phyloP scores from a whole-genome alignment of 176 grass and related monocot genomes.

The Tillandsia fasciculata region DNA sequence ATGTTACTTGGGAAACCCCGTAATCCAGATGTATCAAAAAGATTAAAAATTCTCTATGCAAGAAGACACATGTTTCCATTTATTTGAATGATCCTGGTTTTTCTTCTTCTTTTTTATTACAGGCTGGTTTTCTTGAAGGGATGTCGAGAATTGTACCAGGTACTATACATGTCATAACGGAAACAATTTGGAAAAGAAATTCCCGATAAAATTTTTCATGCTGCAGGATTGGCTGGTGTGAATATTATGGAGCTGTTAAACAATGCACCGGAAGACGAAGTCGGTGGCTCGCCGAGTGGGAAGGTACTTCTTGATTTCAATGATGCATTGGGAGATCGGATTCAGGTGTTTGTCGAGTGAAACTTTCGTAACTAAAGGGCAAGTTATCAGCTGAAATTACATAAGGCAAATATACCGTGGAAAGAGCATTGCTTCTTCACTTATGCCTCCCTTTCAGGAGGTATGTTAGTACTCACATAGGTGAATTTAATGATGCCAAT shows the following conservation, averaged over 20 bases:
- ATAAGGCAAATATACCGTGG: neutral
- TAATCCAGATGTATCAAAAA: neutral
- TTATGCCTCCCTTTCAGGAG: too few species aligned
- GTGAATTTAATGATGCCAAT: too few species aligned
- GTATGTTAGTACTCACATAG: too few species aligned
- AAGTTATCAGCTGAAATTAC: neutral
- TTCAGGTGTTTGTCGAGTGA: slow-evolving; percentile 76
- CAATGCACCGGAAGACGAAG: slow-evolving; percentile 43
- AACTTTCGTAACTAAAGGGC: neutral
- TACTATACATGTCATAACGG: slow-evolving; percentile 4
- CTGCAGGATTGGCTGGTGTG: slow-evolving; percentile 65
- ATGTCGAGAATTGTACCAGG: slow-evolving; percentile 82
- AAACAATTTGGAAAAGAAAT: neutral
- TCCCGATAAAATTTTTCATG: neutral
- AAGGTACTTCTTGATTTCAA: slow-evolving; percentile 87
- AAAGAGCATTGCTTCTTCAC: neutral
- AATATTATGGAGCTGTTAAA: slow-evolving; percentile 85
- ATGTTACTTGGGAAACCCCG: too few species aligned
- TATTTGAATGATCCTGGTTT: slow-evolving; percentile 3
- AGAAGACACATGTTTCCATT: neutral
- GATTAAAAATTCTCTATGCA: neutral
- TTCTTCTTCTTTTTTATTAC: slow-evolving; percentile 17
- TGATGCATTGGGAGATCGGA: slow-evolving; percentile 65
- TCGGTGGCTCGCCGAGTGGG: slow-evolving; percentile 44
- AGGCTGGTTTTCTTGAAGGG: slow-evolving; percentile 97